Evolutionary conservation across 805 yeast species (phyloP).

Genomic region (Candida insectalens): DNA sequence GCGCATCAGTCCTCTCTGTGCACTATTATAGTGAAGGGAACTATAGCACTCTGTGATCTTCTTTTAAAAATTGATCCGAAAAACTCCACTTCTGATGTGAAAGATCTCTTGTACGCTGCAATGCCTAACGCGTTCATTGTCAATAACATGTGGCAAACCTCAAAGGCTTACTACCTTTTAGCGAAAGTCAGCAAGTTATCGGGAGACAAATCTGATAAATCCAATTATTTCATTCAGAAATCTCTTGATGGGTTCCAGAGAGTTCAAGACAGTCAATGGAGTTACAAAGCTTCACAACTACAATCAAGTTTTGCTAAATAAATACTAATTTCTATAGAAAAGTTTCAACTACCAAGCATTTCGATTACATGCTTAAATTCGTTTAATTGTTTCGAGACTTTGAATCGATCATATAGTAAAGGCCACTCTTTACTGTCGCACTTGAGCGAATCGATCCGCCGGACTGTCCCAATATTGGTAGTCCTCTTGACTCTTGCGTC

Average conservation of each 20-base stretch:
- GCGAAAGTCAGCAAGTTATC: slow-evolving; percentile 14
- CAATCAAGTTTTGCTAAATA: slow-evolving; percentile 13
- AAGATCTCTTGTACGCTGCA: slow-evolving; percentile 27
- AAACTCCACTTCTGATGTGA: slow-evolving; percentile 28
- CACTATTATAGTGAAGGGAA: slow-evolving; percentile 35
- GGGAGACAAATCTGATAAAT: no score
- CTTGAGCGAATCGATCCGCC: slow-evolving; percentile 20
- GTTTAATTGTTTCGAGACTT: slow-evolving; percentile 24
- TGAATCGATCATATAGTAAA: slow-evolving; percentile 44
- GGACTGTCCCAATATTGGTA: slow-evolving; percentile 8
- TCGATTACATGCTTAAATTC: no score
- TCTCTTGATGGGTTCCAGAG: slow-evolving; percentile 36
- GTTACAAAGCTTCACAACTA: slow-evolving; percentile 26
- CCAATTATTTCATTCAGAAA: no score
- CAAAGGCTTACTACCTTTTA: slow-evolving; percentile 27
- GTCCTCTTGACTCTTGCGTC: slow-evolving; percentile 23
- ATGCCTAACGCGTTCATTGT: slow-evolving; percentile 37
- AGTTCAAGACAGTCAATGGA: slow-evolving; percentile 28
- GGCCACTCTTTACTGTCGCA: slow-evolving; percentile 64
- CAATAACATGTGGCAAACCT: slow-evolving; percentile 28
- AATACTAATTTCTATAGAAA: neutral
- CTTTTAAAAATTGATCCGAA: slow-evolving; percentile 28
- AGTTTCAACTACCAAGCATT: no score
- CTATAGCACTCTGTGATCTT: slow-evolving; percentile 34
- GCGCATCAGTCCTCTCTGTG: slow-evolving; percentile 38